Evolutionary conservation across 2,329 filamentous ascomycete species (phyloP), one percentile per base, ranked within the genome.

Genomic region (Hypoxylon rubiginosum): DNA sequence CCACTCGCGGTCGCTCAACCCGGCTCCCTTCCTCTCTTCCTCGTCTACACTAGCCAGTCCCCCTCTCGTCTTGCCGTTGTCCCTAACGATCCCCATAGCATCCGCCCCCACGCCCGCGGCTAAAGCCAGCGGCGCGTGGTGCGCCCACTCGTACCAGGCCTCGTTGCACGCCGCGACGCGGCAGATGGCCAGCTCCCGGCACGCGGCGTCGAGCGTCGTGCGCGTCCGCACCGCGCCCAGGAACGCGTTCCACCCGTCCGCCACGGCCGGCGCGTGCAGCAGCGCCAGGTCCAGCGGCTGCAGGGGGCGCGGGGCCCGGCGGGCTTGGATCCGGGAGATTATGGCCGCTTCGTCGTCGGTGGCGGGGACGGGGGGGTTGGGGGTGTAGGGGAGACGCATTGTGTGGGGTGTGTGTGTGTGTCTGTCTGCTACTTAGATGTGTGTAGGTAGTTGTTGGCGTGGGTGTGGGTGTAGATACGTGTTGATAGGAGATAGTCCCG

Each of bases 111-210:
- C 84, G 4, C 90, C 89, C 0, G 85, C 89, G 19, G 81, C 80
- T 8, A 83, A 81, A 4, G 86, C 85, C 13, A 95, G 83, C 1
- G 92, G 92, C 15, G 89, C 90, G 76, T 97, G 93, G 58, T 92
- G 88, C 36, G 82, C 86, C 93, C 92, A 97, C 78, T 97, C 93
- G 79, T 94, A 97, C 89, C 91, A 93, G 1, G 93, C 93, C 17
- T 85, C 79, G 79, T 97, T 97, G 73, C 93, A 86, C 15, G 91
- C 89, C 11, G 93, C 93, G 13, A 97, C 91, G 52, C 93, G 87
- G 74, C 89, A 93, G 72, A 97, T 94, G 70, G 92, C 90, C 17
- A 94, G 83, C 82, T 97, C 93, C 70, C 92, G 89, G 57, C 93
- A 75, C 71, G 86, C 84, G 52, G 82, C 84, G 3, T 79, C 58